phyloP scores from a whole-genome alignment of 176 grass and related monocot species.

The Saccharum officinarum region DNA sequence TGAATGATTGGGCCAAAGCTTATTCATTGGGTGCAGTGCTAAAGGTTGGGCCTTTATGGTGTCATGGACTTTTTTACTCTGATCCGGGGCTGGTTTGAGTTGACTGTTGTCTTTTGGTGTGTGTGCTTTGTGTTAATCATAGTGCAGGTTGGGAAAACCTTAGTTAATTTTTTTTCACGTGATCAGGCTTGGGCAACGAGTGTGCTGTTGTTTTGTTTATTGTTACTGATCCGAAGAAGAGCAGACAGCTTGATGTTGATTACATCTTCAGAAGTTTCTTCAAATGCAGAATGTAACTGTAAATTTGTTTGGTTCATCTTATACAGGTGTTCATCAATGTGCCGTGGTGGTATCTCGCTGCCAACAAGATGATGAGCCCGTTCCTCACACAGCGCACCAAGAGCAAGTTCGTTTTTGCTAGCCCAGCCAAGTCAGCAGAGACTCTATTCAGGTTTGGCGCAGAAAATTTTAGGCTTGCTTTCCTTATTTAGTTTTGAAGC shows the following conservation, averaged over 20 bases:
- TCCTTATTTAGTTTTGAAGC: not conserved
- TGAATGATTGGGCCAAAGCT: conserved; percentile 35
- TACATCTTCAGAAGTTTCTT: not conserved
- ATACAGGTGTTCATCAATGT: conserved; percentile 95
- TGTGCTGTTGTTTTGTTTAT: not conserved
- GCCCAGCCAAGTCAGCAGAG: conserved; percentile 84
- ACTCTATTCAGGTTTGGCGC: conserved; percentile 71
- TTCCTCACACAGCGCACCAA: conserved; percentile 93
- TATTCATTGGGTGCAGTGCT: conserved; percentile 27
- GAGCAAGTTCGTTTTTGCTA: conserved; percentile 96
- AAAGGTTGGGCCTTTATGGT: conserved; percentile 38
- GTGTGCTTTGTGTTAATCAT: conserved; percentile 32
- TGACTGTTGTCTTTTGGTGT: conserved; percentile 48
- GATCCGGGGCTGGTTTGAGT: conserved; percentile 22
- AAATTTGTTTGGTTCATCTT: conserved; percentile 16
- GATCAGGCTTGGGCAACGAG: not conserved
- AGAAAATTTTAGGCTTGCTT: not conserved
- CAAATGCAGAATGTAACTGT: not conserved
- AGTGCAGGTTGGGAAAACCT: not conserved
- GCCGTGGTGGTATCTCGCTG: conserved; percentile 97
- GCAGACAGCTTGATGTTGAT: not conserved
- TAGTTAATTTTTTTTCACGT: conserved; percentile 17
- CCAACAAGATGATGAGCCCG: conserved; percentile 86
- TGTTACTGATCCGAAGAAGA: not conserved
- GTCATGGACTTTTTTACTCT: conserved; percentile 20